Base-by-base conservation (phyloP, 2,329 filamentous ascomycete species). In the Aureobasidium vineae region DNA sequence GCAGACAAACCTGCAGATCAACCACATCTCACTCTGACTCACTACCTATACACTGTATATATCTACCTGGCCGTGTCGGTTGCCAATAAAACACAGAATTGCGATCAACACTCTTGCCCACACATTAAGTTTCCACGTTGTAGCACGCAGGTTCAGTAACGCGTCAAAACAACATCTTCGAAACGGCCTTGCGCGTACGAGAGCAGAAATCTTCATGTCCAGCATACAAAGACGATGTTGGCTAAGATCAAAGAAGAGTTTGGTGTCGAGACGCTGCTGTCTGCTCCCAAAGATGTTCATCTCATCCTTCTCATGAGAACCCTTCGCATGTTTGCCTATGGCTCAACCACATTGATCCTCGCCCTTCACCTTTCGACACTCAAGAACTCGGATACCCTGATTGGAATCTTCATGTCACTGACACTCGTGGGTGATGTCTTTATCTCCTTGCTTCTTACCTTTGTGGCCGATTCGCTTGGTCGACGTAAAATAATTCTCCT, bases 321-420 rank as follows among this genome's bases (percentile, higher is more conserved):
- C 66, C 79, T 87, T 5, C 84, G 87, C 2, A 81, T 88, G 60
- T 85, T 87, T 68, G 87, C 86, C 6, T 89, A 88, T 71, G 87
- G 86, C 63, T 78, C 79, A 6, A 70, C 65, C 40, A 74, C 74
- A 10, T 68, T 77, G 11, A 72, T 77, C 38, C 71, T 77, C 13
- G 75, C 74, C 2, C 67, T 72, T 26, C 75, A 72, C 66, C 71
- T 77, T 43, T 67, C 70, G 19, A 67, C 68, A 1, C 71, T 76
- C 0, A 70, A 71, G n/a, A 66, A 70, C 63, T 70, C 71, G 2
- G 74, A 76, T 45, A 69, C 68, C 33, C 59, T 70, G n/a, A 75
- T 76, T 38, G 75, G 74, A 10, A 68, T 76, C 2, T 77, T 77
- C 71, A 75, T 77, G 74, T 75, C 73, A 11, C 64, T 76, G 16